Evolutionary conservation across 2,329 filamentous ascomycete species (phyloP).

Genomic region (Beauveria varroae): DNA sequence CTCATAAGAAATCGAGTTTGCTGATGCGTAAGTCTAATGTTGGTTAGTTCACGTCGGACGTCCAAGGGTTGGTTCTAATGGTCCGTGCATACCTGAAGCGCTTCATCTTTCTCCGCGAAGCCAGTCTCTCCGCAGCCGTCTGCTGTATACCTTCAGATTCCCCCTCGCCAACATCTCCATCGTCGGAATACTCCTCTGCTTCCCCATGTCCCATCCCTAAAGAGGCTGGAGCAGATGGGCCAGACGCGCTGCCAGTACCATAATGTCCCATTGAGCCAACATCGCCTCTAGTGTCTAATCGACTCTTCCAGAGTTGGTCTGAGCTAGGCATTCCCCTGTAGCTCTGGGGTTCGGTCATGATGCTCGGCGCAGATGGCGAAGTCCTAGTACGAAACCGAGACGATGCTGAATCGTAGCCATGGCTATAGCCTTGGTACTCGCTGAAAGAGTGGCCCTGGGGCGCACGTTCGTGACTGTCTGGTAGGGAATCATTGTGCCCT

Average conservation of each 20-base stretch:
- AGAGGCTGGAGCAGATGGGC: neutral
- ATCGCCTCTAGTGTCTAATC: neutral
- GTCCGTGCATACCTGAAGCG: slow-evolving; percentile 56
- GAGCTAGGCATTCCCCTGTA: neutral
- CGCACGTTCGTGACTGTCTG: neutral
- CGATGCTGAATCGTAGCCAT: neutral
- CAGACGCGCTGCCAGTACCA: neutral
- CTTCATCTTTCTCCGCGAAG: slow-evolving; percentile 63
- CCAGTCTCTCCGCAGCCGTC: slow-evolving; percentile 49
- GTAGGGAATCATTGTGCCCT: neutral
- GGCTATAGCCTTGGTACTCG: slow-evolving; percentile 5
- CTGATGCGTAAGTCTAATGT: slow-evolving; percentile 74
- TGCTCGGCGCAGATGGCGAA: slow-evolving; percentile 8
- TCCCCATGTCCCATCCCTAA: slow-evolving; percentile 2
- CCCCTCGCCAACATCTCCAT: slow-evolving; percentile 9
- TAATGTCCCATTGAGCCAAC: neutral
- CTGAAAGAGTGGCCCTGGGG: neutral
- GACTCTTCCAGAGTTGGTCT: slow-evolving; percentile 4
- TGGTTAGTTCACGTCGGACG: neutral
- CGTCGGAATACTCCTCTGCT: slow-evolving; percentile 6
- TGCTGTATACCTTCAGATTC: slow-evolving; percentile 21
- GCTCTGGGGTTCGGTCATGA: neutral
- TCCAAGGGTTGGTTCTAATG: neutral
- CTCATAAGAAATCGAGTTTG: slow-evolving; percentile 98
- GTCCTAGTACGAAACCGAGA: slow-evolving; percentile 8